Base-by-base conservation (phyloP, 495 filamentous ascomycete genomes). In the Polyplosphaeria fusca region DNA sequence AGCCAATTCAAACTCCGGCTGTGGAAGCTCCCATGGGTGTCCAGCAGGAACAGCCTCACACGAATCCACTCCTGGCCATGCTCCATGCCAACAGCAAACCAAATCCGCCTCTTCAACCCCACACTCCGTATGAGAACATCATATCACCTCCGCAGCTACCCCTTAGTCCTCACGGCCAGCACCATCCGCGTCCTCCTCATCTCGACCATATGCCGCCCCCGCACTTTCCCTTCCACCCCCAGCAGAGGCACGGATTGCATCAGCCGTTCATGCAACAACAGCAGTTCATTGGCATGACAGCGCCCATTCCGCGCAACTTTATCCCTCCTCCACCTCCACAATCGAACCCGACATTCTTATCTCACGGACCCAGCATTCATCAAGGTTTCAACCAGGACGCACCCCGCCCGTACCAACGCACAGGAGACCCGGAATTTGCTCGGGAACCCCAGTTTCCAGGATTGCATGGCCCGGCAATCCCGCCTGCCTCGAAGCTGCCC, bases 41-140 rank as follows among this genome's bases (percentile, higher is more conserved):
- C 9, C 51, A 69, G 12, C n/a, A 37, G 9, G 47, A 13, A 65
- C 74, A 52, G 47, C 68, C 37, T 59, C 67, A 4, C 77, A 77
- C 77, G 1, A 76, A 79, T 60, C 76, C 77, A 26, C 74, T 88
- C 28, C 73, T 88, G 41, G 78, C 79, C 12, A 73, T 89, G 40
- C 67, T 89, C 23, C 75, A 76, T 37, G 66, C 70, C 28, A 70
- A 67, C 32, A 47, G 28, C 67, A 62, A 68, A 60, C 48, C 67
- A 46, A 63, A 68, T 45, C 26, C 42, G 9, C 51, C 61, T 11
- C 54, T 61, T 11, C 69, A 70, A 22, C 61, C 61, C 9, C 70
- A 73, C 43, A 73, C 73, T 2, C 73, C 75, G 2, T 55, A 72
- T 50, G 78, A 70, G 47, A 80, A 67, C 62, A 71, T 66, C 42